Base-by-base conservation (phyloP, 768 basidiomycete species). In the Lactarius hatsudake region DNA sequence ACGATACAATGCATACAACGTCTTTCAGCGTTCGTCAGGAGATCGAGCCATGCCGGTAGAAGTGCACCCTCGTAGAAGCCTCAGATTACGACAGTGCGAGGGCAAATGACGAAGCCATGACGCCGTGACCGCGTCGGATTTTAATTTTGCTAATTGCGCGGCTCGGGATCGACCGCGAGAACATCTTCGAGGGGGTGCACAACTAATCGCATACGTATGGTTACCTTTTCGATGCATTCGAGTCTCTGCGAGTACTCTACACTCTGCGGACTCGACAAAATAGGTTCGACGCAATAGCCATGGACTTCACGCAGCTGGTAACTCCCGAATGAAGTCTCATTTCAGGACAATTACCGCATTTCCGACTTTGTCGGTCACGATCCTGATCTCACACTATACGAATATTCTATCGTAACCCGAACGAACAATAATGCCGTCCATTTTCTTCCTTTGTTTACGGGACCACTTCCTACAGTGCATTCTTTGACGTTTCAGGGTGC, bases 21-120 rank as follows among this genome's bases (percentile, higher is more conserved):
- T 55, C 12, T 32, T 48, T 55, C 51, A 13, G 38, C 12, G 18
- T 48, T 40, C 17, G 38, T 77, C 72, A 80, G 55, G 81, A 75
- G 71, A 84, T 81, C 40, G 82, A 75, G 65, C 80, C 80, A 71
- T 80, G 82, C 34, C 74, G 73, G 34, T 79, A 92, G 81, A 64
- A 93, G 78, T 59, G 81, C 80, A 61, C 83, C 84, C 88, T 90
- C 92, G 75, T 91, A 62, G 68, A 51, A 59, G 63, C 43, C 48
- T 40, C 54, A 45, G 72, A 64, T 26, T 26, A 20, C 64, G 57
- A 69, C 60, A 72, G 72, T 20, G 28, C n/a, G 36, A 34, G 30
- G 55, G 9, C 15, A n/a, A 34, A 48, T 26, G 53, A 56, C 32
- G 36, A 38, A 38, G 12, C 12, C 36, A 38, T 2, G 34, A 36